A percentile compares a stretch with the other conserved stretches of the same genome.
These are phyloP conservation scores for Aurantiochytrium sp. DNA, from an alignment of 108 stramenopile genomes.

Conservation along the genomic window DNA sequence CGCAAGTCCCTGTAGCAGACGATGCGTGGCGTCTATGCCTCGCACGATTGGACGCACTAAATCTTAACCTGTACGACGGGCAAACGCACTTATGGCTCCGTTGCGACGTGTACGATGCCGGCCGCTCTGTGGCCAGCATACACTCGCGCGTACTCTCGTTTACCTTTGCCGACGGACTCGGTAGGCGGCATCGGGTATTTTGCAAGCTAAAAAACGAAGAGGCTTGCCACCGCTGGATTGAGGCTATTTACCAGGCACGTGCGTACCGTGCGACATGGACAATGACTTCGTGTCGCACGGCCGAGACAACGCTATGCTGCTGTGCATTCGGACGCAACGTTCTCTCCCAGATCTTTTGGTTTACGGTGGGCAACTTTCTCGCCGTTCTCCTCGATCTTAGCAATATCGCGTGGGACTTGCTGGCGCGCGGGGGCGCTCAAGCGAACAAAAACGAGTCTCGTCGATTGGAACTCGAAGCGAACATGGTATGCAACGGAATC, in stretches of 20 bases:
- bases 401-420: not conserved
- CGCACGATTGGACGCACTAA: not conserved
- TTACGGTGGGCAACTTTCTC: not conserved
- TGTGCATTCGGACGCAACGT: not conserved
- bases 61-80: not conserved
- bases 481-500: not conserved
- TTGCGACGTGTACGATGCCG: not conserved
- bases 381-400: not conserved
- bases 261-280: not conserved
- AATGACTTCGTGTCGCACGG: not conserved
- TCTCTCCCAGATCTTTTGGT: not conserved
- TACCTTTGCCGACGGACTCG: not conserved
- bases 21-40: not conserved
- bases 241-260: conserved; percentile 12
- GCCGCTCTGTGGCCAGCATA: not conserved
- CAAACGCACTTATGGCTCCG: not conserved
- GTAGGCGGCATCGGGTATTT: not conserved
- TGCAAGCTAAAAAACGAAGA: not conserved
- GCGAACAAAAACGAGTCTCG: not conserved
- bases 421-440: not conserved
- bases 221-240: not conserved
- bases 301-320: not conserved
- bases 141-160: not conserved
- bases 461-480: not conserved
- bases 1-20: not conserved